Conservation (phyloP, 768 basidiomycete genomes). For the Galerina sulciceps region DNA sequence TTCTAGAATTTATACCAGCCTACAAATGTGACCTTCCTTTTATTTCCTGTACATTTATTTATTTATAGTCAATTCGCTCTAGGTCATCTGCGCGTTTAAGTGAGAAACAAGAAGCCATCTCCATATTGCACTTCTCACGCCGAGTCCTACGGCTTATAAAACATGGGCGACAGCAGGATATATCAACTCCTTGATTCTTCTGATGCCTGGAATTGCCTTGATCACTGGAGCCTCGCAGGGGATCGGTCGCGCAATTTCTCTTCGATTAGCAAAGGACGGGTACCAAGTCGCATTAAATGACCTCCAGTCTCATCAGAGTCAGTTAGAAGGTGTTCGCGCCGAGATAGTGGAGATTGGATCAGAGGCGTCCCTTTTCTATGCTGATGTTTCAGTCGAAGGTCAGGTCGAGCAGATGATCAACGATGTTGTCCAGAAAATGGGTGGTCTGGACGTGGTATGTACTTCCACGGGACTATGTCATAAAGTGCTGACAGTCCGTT, state of each 20-base stretch:
- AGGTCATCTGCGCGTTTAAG: too few species aligned
- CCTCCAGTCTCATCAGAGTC: constrained; percentile 28
- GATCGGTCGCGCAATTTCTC: constrained; percentile 51
- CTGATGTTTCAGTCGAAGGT: constrained; percentile 44
- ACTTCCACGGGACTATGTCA: background rate
- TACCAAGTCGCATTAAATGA: constrained; percentile 53
- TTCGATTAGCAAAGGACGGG: constrained; percentile 50
- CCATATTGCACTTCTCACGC: background rate
- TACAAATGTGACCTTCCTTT: too few species aligned
- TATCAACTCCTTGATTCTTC: background rate
- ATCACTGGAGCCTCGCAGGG: constrained; percentile 45
- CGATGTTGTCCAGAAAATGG: constrained; percentile 35
- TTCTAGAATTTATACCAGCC: too few species aligned
- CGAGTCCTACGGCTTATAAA: background rate
- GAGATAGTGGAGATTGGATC: constrained; percentile 34
- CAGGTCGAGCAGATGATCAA: constrained; percentile 47
- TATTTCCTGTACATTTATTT: too few species aligned
- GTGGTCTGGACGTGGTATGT: constrained; percentile 52
- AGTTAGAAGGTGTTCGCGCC: constrained; percentile 28
- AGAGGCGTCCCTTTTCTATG: constrained; percentile 23
- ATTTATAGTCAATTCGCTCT: too few species aligned
- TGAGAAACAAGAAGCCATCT: too few species aligned
- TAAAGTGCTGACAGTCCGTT: background rate
- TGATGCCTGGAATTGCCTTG: constrained; percentile 30
- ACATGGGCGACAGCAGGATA: background rate